Conservation (phyloP, 805 yeast genomes). For the Kregervanrija pseudodelftensis region DNA sequence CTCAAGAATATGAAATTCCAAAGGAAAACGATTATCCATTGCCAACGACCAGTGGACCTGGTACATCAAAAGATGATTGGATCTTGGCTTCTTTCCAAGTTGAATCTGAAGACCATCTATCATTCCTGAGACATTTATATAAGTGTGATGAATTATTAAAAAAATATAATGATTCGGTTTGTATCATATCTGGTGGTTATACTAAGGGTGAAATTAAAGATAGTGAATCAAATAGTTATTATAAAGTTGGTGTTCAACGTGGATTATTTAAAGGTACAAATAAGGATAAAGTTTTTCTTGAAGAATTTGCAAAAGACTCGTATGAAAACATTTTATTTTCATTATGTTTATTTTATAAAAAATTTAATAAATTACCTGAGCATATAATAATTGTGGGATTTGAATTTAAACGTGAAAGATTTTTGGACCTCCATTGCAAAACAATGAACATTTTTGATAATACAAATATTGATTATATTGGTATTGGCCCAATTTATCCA, state of each 20-base stretch:
- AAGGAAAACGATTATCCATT: too few species aligned
- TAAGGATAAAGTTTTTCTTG: constrained; percentile 36
- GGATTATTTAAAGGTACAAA: constrained; percentile 13
- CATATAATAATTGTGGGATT: constrained; percentile 59
- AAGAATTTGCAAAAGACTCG: constrained; percentile 74
- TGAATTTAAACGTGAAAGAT: constrained; percentile 62
- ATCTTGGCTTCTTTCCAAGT: constrained; percentile 56
- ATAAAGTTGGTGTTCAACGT: constrained; percentile 34
- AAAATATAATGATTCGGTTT: constrained; percentile 11
- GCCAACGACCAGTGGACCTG: constrained; percentile 28
- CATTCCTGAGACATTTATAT: constrained; percentile 56
- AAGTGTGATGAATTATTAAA: constrained; percentile 30
- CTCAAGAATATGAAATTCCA: constrained; percentile 1
- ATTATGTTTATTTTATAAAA: constrained; percentile 44
- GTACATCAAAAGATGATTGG: constrained; percentile 54
- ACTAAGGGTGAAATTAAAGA: constrained; percentile 51
- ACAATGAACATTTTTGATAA: constrained; percentile 32
- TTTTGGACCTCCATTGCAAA: constrained; percentile 45
- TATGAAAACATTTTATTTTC: constrained; percentile 69
- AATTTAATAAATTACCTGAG: constrained; percentile 40
- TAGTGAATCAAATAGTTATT: constrained; percentile 53
- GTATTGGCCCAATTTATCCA: constrained; percentile 50
- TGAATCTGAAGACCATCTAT: constrained; percentile 61
- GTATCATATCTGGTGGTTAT: constrained; percentile 51
- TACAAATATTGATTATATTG: constrained; percentile 39